These are phyloP conservation scores for Pichia rugopelliculosa DNA, from an alignment of 805 yeast species.

Conservation along the genomic window DNA sequence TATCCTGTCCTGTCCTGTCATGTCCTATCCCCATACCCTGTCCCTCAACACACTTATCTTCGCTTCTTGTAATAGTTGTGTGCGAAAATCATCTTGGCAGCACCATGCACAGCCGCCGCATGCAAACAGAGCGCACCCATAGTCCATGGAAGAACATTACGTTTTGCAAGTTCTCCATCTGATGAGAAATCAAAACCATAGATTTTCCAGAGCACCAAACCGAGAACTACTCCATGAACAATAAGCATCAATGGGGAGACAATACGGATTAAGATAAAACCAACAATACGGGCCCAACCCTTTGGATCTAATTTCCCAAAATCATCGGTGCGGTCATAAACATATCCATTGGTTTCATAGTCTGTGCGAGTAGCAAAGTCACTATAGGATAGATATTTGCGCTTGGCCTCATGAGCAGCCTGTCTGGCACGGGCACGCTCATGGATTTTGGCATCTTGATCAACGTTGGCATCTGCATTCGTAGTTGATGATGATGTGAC, in stretches of 20 bases:
- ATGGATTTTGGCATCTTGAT: neutral
- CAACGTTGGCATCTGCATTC: neutral
- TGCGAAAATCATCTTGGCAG: neutral
- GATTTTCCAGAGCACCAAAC: conserved; percentile 16
- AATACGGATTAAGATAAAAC: conserved; percentile 22
- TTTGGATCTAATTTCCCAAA: conserved; percentile 8
- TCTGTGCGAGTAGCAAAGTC: neutral
- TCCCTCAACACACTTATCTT: neutral
- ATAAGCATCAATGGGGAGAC: conserved; percentile 22
- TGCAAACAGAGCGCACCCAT: conserved; percentile 14
- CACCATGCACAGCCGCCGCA: neutral
- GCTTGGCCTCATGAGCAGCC: neutral
- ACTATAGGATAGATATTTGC: neutral
- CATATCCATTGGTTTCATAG: conserved; percentile 1
- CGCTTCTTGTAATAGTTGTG: neutral
- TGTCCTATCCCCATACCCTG: too few species aligned
- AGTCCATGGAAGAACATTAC: conserved; percentile 15
- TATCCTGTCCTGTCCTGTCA: too few species aligned
- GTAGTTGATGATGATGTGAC: neutral
- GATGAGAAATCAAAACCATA: conserved; percentile 13
- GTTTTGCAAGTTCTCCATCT: conserved; percentile 7
- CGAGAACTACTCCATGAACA: conserved; percentile 17
- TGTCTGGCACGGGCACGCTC: neutral
- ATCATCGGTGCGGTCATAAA: conserved; percentile 7
- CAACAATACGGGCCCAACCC: conserved; percentile 25